Conservation (phyloP, 2,329 filamentous ascomycete species). For the Colletotrichum limetticola region DNA sequence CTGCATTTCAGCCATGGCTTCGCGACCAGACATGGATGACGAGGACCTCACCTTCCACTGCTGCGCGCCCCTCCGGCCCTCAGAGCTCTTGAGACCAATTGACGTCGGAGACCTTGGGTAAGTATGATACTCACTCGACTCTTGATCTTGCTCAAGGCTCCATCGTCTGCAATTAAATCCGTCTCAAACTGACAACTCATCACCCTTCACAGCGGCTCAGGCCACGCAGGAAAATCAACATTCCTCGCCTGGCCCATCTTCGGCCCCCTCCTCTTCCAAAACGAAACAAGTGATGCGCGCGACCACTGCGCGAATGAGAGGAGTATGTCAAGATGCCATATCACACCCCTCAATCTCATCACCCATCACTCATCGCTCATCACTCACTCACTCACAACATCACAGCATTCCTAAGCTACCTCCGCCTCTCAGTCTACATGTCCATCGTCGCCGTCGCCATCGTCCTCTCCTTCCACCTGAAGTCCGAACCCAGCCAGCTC, state of each 20-base stretch:
- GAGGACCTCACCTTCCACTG: slow-evolving; percentile 50
- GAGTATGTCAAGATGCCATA: slow-evolving; percentile 54
- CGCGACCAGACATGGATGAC: slow-evolving; percentile 41
- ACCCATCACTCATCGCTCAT: background rate
- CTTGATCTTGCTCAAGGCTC: too few relatives aligned
- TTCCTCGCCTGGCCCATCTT: slow-evolving; percentile 73
- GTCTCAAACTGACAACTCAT: too few relatives aligned
- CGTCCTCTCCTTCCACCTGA: slow-evolving; percentile 92
- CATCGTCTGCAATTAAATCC: too few relatives aligned
- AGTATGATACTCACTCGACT: slow-evolving; percentile 19
- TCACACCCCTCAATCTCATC: background rate
- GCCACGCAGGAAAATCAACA: slow-evolving; percentile 45
- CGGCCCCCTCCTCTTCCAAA: slow-evolving; percentile 78
- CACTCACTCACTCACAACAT: background rate
- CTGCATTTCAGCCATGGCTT: background rate
- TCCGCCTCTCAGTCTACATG: slow-evolving; percentile 91
- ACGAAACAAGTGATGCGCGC: slow-evolving; percentile 77
- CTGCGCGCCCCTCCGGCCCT: slow-evolving; percentile 50
- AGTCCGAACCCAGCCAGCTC: slow-evolving; percentile 72
- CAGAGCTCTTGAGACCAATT: slow-evolving; percentile 53
- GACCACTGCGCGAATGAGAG: slow-evolving; percentile 85
- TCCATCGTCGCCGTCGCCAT: slow-evolving; percentile 90
- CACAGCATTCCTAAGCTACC: slow-evolving; percentile 85
- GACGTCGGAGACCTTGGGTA: slow-evolving; percentile 56
- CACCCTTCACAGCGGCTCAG: too few relatives aligned